Percentiles rank a stretch among this genome's conserved stretches.
Conservation (phyloP, 1,284 basidiomycete species). For the Neotropicomus parvogracilis region DNA sequence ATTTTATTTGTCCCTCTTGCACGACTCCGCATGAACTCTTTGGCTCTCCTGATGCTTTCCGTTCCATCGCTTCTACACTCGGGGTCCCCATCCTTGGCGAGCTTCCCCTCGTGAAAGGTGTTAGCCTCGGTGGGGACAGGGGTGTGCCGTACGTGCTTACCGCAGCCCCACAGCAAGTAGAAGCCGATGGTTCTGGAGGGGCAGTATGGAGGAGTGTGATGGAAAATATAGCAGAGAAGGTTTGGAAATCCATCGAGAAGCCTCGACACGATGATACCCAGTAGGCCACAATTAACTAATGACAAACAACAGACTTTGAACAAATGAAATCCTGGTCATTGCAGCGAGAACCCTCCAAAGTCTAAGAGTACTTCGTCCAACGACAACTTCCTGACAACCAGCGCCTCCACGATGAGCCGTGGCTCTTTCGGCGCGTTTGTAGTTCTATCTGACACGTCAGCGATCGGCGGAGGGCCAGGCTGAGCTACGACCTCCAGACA, state of each 20-base stretch:
- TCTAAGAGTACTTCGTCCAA: slow-evolving; percentile 70
- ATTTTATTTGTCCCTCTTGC: slow-evolving; percentile 84
- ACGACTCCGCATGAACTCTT: slow-evolving; percentile 73
- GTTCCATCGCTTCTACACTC: slow-evolving; percentile 58
- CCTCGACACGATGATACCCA: no score
- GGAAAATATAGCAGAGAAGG: slow-evolving; percentile 39
- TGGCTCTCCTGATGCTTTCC: slow-evolving; percentile 69
- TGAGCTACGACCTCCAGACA: background rate
- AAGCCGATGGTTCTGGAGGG: slow-evolving; percentile 36
- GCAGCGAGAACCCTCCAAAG: slow-evolving; percentile 61
- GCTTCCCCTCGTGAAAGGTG: slow-evolving; percentile 76
- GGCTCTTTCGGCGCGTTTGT: slow-evolving; percentile 31
- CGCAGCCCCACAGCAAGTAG: slow-evolving; percentile 20
- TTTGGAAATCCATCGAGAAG: slow-evolving; percentile 36
- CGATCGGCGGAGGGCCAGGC: slow-evolving; percentile 14
- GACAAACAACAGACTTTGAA: background rate
- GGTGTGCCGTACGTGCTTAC: slow-evolving; percentile 61
- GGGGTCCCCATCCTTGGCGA: slow-evolving; percentile 74
- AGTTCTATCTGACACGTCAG: background rate
- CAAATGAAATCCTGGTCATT: slow-evolving; percentile 21
- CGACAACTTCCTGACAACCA: slow-evolving; percentile 71
- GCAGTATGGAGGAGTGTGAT: slow-evolving; percentile 48
- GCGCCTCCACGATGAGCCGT: slow-evolving; percentile 71
- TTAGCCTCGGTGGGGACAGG: slow-evolving; percentile 74
- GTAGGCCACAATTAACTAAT: background rate